Evolutionary conservation across 106 monocot genomes (phyloP).

Genomic region (Apostasia ramifera): DNA sequence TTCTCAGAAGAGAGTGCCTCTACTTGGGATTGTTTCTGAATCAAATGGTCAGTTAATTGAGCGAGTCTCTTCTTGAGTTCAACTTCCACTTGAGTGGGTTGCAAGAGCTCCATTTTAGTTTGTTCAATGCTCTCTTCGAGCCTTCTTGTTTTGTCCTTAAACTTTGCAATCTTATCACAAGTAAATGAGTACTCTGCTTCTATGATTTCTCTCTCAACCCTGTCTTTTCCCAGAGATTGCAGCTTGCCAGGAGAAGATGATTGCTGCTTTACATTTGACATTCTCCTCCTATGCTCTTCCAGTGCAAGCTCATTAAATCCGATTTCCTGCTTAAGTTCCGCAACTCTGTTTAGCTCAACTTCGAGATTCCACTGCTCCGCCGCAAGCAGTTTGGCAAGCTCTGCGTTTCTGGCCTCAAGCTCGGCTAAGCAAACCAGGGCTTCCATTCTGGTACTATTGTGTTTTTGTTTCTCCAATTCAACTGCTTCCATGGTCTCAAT

Average conservation of each 20-base stretch:
- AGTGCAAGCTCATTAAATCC: slow-evolving; percentile 55
- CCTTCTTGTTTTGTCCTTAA: slow-evolving; percentile 67
- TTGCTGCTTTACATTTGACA: slow-evolving; percentile 31
- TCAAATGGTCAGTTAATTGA: slow-evolving; percentile 86
- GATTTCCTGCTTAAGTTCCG: slow-evolving; percentile 58
- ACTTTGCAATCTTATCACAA: slow-evolving; percentile 47
- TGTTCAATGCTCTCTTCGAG: slow-evolving; percentile 63
- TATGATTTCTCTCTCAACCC: slow-evolving; percentile 54
- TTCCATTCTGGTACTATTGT: slow-evolving; percentile 94
- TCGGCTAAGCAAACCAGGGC: slow-evolving; percentile 67
- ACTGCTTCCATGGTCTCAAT: slow-evolving; percentile 86
- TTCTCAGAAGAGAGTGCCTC: slow-evolving; percentile 89
- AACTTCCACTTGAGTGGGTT: slow-evolving; percentile 66
- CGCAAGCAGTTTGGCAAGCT: slow-evolving; percentile 73
- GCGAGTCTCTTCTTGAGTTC: slow-evolving; percentile 70
- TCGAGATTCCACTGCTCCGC: slow-evolving; percentile 76
- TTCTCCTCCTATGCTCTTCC: slow-evolving; percentile 48
- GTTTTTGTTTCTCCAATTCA: slow-evolving; percentile 79
- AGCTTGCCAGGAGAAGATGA: slow-evolving; percentile 26
- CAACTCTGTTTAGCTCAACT: slow-evolving; percentile 40
- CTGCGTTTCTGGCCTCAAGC: slow-evolving; percentile 79
- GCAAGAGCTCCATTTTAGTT: slow-evolving; percentile 40
- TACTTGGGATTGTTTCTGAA: slow-evolving; percentile 95
- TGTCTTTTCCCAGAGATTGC: slow-evolving; percentile 32
- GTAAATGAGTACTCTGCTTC: slow-evolving; percentile 75